Evolutionary conservation across 176 grass and related monocot genomes (phyloP), one percentile per base, ranked within the genome.

Genomic region (Bromus sterilis): DNA sequence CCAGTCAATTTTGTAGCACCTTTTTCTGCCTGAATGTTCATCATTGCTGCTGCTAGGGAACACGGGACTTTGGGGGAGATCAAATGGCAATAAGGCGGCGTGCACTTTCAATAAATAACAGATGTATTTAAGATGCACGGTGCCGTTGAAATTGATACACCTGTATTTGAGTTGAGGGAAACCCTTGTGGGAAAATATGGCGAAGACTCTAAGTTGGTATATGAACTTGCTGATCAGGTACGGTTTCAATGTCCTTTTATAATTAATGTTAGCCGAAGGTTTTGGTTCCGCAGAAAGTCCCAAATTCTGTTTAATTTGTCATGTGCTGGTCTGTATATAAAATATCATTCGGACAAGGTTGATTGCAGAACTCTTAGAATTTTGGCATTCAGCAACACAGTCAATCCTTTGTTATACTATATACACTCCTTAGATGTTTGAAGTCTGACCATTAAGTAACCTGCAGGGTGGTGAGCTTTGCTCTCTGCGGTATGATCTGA

Each of bases 101-200:
- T 71, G 92, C 88, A 55, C 91, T 97, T 81, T 86, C 90, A 44
- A 89, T 90, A 55, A 55, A 89, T 97, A 71, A 88, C 87, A 28
- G 28, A 83, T 9, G 83, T 94, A 43, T 97, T 97, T 59, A 89
- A 91, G 92, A 92, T 97, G 92, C 94, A 97, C 56, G 89, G 92
- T 66, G 90, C 86, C 35, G 85, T 84, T 74, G 74, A 86, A 12
- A 92, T 97, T 86, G 94, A 97, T 69, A 97, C 94, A 61, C 94
- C 92, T 43, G 89, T 94, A 75, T 97, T 94, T 85, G 94, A 94
- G 74, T 77, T 97, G 68, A 92, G 91, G 80, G 94, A 97, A 83
- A 97, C 92, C 29, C 92, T 97, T 66, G 91, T 94, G 92, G 88
- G 95, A 1, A 94, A 97, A 87, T 94, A 97, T 89, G 95, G 92